Evolutionary conservation across 495 filamentous ascomycete genomes (phyloP), one percentile per base, ranked within the genome.

Genomic region (Aspergillus campestris): DNA sequence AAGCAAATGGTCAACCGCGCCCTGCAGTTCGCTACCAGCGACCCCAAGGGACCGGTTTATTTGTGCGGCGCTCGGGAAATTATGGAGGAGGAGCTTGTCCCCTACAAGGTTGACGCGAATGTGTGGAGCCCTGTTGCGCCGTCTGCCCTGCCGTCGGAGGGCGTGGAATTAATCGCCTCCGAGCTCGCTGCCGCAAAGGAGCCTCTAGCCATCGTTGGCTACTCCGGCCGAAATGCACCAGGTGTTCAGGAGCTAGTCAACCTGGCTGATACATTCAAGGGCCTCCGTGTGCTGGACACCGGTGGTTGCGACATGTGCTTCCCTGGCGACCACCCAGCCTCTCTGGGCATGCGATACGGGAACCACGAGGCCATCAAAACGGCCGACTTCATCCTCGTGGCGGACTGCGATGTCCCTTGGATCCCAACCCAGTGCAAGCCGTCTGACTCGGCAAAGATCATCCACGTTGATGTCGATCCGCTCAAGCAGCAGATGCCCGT

Each of bases 281-380:
- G 88, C 0, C 60, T 95, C 36, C 72, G 89, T 9, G 87, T 97
- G 12, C 64, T 97, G 27, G 91, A 97, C 60, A 89, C 88, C 1
- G 87, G 86, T 18, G 90, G 89, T 31, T 86, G 86, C 57, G 91
- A 97, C 60, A 92, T 97, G 91, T 94, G 87, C 57, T 96, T 96
- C 66, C 91, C 91, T 3, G 84, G 82, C 2, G 73, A 90, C 41
- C 89, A 95, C 48, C 69, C 71, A 0, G 79, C 67, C 6, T 84
- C 81, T 73, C 61, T 95, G 24, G 87, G 91, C 2, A 58, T 94
- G 51, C 72, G 80, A 48, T 95, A 81, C 51, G 87, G 89, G 8
- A 70, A 79, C 3, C 87, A 95, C 34, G 81, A 86, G 11, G 66
- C 71, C 6, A 86, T 95, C 51, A 72, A 69, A 36, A 81, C 80